Evolutionary conservation across 768 basidiomycete genomes (phyloP).

Genomic region (Kwoniella newhampshirensis): DNA sequence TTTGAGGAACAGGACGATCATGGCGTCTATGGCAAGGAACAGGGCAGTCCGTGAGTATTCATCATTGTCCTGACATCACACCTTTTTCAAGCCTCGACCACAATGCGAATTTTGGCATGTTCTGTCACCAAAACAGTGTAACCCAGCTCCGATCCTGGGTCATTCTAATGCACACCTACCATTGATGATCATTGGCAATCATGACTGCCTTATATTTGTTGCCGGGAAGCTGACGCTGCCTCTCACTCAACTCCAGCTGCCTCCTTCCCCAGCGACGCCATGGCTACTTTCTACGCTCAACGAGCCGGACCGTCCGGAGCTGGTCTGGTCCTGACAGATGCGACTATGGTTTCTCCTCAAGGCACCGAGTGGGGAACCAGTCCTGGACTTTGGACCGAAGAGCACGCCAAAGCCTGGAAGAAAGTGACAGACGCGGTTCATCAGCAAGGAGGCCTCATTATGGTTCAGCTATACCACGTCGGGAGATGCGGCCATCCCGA

Average conservation of each 20-base stretch:
- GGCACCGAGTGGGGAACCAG: constrained; percentile 58
- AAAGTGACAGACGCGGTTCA: constrained; percentile 24
- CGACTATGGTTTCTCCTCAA: constrained; percentile 56
- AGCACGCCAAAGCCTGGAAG: constrained; percentile 58
- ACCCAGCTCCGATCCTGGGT: too few relatives aligned
- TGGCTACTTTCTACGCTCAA: constrained; percentile 57
- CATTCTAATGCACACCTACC: too few relatives aligned
- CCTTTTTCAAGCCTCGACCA: too few relatives aligned
- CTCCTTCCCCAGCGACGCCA: constrained; percentile 55
- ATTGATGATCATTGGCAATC: neutral
- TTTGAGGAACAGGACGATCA: constrained; percentile 55
- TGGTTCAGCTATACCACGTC: constrained; percentile 6
- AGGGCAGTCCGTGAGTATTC: constrained; percentile 46
- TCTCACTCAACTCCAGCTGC: too few relatives aligned
- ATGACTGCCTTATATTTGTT: too few relatives aligned
- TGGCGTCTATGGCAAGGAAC: constrained; percentile 57
- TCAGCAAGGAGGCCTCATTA: neutral
- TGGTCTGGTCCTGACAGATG: constrained; percentile 57
- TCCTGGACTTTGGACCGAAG: constrained; percentile 59
- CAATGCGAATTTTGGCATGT: too few relatives aligned
- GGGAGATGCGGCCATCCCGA: constrained; percentile 2
- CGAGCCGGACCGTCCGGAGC: constrained; percentile 53
- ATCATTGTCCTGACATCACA: neutral
- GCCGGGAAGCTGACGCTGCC: too few relatives aligned
- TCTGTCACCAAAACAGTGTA: too few relatives aligned